Percentiles rank a stretch among this genome's conserved stretches.
These are phyloP conservation scores for Cercospora janseana DNA, from an alignment of 2,329 filamentous ascomycete species.

Conservation along the genomic window DNA sequence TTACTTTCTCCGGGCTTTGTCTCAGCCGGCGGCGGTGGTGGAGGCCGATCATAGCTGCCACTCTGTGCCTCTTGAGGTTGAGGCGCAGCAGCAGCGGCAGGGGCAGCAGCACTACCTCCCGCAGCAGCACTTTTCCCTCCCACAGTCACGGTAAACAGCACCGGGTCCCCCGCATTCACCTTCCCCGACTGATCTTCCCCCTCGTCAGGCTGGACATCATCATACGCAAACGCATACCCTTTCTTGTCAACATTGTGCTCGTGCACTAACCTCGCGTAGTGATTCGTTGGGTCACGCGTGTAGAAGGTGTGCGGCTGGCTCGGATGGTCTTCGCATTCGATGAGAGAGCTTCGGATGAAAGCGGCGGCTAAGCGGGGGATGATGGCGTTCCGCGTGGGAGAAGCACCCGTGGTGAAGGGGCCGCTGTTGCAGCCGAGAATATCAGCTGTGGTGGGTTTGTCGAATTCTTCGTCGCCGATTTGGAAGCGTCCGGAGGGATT, in stretches of 20 bases:
- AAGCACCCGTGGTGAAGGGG: constrained; percentile 54
- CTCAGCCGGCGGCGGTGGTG: constrained; percentile 22
- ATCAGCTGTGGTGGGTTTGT: constrained; percentile 59
- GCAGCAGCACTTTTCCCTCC: constrained; percentile 23
- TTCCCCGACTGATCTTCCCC: constrained; percentile 56
- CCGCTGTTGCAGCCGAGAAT: constrained; percentile 68
- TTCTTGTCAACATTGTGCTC: constrained; percentile 57
- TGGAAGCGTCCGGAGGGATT: constrained; percentile 40
- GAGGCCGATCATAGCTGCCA: constrained; percentile 17
- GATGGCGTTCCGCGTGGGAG: constrained; percentile 56
- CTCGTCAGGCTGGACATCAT: constrained; percentile 63
- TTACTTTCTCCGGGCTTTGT: not conserved
- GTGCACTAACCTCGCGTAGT: constrained; percentile 63
- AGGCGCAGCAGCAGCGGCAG: not conserved
- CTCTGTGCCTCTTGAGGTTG: constrained; percentile 13
- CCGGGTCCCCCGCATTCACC: constrained; percentile 49
- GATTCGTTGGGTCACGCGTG: constrained; percentile 45
- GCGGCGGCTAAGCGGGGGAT: constrained; percentile 74
- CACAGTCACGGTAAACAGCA: constrained; percentile 39
- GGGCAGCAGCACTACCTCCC: constrained; percentile 7
- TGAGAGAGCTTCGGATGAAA: constrained; percentile 71
- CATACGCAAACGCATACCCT: constrained; percentile 60
- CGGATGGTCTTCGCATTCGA: constrained; percentile 46
- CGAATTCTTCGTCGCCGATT: constrained; percentile 53
- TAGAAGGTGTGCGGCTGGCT: constrained; percentile 39